Evolutionary conservation across 495 filamentous ascomycete species (phyloP).

Genomic region (Lasiosphaeris hirsuta): DNA sequence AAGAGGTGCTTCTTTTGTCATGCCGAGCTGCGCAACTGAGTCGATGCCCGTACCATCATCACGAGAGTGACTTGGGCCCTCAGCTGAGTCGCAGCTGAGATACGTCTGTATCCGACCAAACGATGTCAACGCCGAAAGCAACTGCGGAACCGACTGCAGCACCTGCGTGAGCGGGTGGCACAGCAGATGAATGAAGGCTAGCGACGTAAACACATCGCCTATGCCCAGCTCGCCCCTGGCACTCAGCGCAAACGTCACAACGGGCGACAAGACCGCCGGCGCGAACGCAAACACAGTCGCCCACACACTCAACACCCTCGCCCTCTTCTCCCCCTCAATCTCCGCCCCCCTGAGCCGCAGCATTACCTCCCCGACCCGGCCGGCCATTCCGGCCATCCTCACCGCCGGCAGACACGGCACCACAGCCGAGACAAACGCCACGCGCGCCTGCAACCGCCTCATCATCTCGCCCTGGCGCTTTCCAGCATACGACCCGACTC

Average conservation of each 20-base stretch:
- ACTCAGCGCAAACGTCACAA: conserved; percentile 38
- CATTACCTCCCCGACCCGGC: neutral
- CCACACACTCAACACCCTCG: neutral
- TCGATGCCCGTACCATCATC: conserved; percentile 6
- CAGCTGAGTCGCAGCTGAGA: conserved; percentile 33
- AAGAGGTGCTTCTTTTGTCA: too few relatives aligned
- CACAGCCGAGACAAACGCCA: conserved; percentile 27
- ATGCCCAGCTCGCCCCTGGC: conserved; percentile 40
- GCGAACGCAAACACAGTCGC: neutral
- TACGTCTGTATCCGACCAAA: conserved; percentile 56
- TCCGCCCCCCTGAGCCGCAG: neutral
- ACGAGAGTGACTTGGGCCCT: neutral
- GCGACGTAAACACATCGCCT: conserved; percentile 50
- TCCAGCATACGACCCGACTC: conserved; percentile 12
- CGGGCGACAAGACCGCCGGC: conserved; percentile 41
- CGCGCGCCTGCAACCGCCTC: conserved; percentile 32
- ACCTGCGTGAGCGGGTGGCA: conserved; percentile 51
- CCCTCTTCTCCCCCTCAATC: neutral
- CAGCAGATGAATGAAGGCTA: conserved; percentile 55
- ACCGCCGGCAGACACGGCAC: neutral
- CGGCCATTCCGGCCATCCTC: neutral
- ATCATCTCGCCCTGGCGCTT: conserved; percentile 32
- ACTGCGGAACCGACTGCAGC: conserved; percentile 50
- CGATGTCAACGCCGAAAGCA: conserved; percentile 51
- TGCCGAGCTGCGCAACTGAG: neutral